Evolutionary conservation across 208 protist species (phyloP), one percentile per base, ranked within the genome.

Genomic region (Plasmodiophora brassicae): DNA sequence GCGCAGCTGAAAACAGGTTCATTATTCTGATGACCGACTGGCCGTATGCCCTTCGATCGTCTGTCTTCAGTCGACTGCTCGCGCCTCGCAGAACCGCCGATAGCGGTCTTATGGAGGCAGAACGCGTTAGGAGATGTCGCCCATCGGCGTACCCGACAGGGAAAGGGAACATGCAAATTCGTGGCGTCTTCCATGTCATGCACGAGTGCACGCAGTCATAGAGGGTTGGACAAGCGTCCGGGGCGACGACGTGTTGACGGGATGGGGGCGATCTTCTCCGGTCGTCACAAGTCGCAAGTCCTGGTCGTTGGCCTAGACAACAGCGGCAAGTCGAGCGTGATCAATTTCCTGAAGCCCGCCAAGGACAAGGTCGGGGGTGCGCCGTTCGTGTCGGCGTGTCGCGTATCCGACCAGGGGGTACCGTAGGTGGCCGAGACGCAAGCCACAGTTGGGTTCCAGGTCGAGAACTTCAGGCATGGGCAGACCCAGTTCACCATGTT

Each of bases 241-340:
- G n/a, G n/a, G n/a, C n/a, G n/a, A n/a, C n/a, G n/a, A 5, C 65
- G 65, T n/a, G 14, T 32, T 38, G 41, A 8, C 65, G 5, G 10
- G 14, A 86, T 86, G 84, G 84, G 84, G 20, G 50, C 28, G 10
- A 65, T 65, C 28, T 57, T 86, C 5, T 65, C 84, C 20, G 50
- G 50, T 35, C 10, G 14, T 32, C 5, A 41, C 1, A 90, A 90
- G 41, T 45, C 44, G 20, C 38, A 91, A 53, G 45, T 92, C 25
- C 85, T 93, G 20, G 44, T 35, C 35, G 91, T 93, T n/a, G 93
- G 93, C 0, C 85, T 94, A 0, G 93, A 94, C 72, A 94, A 94
- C 86, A 91, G 84, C 32, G 93, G 93, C 45, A 94, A 94, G 89
- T 93, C 93, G 5, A 94, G 93, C 8, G 88, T 94, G 35, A 94